Evolutionary conservation across 208 protist species (phyloP).

Genomic region (Endotrypanum monterogeii): DNA sequence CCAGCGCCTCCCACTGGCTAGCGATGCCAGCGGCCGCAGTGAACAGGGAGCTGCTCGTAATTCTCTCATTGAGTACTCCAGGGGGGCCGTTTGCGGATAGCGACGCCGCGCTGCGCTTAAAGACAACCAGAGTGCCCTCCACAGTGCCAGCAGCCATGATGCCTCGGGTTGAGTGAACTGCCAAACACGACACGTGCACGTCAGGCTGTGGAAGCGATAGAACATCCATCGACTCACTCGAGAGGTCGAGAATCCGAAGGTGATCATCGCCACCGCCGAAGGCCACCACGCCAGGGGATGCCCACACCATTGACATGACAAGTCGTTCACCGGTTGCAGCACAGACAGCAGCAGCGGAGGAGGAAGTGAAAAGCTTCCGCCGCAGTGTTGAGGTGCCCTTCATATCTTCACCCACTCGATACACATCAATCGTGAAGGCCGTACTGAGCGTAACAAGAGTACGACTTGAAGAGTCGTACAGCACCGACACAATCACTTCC

Average conservation of each 20-base stretch:
- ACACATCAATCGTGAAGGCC: conserved; percentile 67
- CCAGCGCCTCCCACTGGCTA: conserved; percentile 68
- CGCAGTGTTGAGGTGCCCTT: conserved; percentile 44
- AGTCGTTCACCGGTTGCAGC: conserved; percentile 31
- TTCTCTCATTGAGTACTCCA: not conserved
- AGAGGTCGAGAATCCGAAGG: conserved; percentile 84
- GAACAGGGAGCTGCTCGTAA: not conserved
- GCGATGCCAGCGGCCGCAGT: conserved; percentile 30
- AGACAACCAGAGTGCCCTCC: conserved; percentile 73
- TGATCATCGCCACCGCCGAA: conserved; percentile 80
- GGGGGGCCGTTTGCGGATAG: not conserved
- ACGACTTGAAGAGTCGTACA: conserved; percentile 70
- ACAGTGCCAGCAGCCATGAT: conserved; percentile 62
- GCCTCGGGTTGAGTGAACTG: conserved; percentile 34
- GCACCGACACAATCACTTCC: conserved; percentile 52
- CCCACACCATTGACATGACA: conserved; percentile 76
- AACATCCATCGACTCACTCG: conserved; percentile 70
- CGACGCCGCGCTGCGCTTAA: conserved; percentile 28
- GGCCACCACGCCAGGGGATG: conserved; percentile 61
- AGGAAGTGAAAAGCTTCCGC: conserved; percentile 71
- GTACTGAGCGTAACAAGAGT: conserved; percentile 70
- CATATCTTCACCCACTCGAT: conserved; percentile 52
- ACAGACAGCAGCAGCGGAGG: conserved; percentile 21
- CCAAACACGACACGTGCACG: conserved; percentile 60
- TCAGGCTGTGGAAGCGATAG: conserved; percentile 57